A percentile compares a stretch with the other conserved stretches of the same genome.
Conservation (phyloP, 108 stramenopile genomes). For the Nitzschia inconspicua region DNA sequence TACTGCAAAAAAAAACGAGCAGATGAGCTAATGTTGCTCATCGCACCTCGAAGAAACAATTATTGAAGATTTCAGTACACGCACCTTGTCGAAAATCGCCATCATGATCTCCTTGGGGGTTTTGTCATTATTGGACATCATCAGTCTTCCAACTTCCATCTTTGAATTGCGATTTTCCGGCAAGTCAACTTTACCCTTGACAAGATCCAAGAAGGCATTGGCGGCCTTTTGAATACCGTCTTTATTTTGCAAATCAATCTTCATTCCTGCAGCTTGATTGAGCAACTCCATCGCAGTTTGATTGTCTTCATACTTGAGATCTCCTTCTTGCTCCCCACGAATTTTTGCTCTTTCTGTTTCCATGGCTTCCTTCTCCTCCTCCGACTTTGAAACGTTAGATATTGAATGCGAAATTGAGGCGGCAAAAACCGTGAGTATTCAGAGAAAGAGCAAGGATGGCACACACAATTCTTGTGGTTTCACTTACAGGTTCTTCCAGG, state of each 20-base stretch:
- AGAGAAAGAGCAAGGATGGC: no score
- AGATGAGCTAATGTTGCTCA: no score
- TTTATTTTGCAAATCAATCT: constrained; percentile 23
- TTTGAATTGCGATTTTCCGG: constrained; percentile 55
- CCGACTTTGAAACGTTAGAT: no score
- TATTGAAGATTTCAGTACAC: no score
- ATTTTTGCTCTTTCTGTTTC: no score
- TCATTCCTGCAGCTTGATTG: constrained; percentile 27
- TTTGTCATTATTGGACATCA: constrained; percentile 38
- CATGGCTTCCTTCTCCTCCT: constrained; percentile 72
- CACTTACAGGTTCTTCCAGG: constrained; percentile 19
- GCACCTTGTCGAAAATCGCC: constrained; percentile 48
- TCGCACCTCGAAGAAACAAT: no score
- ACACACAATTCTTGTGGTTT: no score
- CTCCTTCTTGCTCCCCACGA: constrained; percentile 32
- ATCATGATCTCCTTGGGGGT: constrained; percentile 44
- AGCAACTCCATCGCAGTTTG: constrained; percentile 31
- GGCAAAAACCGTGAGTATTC: no score
- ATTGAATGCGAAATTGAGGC: no score
- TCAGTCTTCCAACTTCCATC: constrained; percentile 46
- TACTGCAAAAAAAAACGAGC: no score
- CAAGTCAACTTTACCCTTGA: constrained; percentile 49
- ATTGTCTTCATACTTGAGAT: constrained; percentile 15
- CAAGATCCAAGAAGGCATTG: constrained; percentile 42
- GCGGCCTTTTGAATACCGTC: constrained; percentile 25